These are phyloP conservation scores for Candida nanaspora DNA, from an alignment of 805 yeast genomes.

Conservation along the genomic window DNA sequence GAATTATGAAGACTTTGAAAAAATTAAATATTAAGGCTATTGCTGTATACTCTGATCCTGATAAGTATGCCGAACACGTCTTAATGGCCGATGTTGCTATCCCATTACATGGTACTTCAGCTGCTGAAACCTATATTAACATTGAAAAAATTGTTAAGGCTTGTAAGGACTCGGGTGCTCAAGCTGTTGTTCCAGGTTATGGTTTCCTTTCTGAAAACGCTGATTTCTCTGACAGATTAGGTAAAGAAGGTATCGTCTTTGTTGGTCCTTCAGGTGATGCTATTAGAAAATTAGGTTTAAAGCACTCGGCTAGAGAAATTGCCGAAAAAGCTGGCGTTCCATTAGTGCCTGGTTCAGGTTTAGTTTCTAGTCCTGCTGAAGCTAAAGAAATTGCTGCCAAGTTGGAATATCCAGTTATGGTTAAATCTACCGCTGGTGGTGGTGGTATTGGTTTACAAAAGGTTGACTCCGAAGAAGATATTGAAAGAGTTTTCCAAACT, in stretches of 20 bases:
- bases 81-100: slow-evolving; percentile 74
- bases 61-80: slow-evolving; percentile 84
- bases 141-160: slow-evolving; percentile 82
- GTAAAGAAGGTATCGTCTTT: slow-evolving; percentile 74
- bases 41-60: slow-evolving; percentile 88
- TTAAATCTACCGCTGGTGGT: slow-evolving; percentile 97
- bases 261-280: slow-evolving; percentile 97
- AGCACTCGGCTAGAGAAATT: slow-evolving; percentile 94
- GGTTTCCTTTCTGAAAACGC: slow-evolving; percentile 97
- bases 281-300: slow-evolving; percentile 82
- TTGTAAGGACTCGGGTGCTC: slow-evolving; percentile 75
- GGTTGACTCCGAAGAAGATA: slow-evolving; percentile 76
- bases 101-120: slow-evolving; percentile 71
- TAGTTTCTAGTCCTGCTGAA: slow-evolving; percentile 63
- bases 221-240: slow-evolving; percentile 87
- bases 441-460: slow-evolving; percentile 98
- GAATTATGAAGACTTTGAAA: slow-evolving; percentile 84
- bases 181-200: slow-evolving; percentile 97
- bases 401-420: slow-evolving; percentile 87
- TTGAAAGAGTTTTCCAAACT: slow-evolving; percentile 78
- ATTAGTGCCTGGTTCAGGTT: slow-evolving; percentile 93
- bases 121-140: slow-evolving; percentile 86
- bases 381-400: slow-evolving; percentile 70
- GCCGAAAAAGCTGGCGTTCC: slow-evolving; percentile 93
- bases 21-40: slow-evolving; percentile 71